These are phyloP conservation scores for Brassica nigra DNA, from an alignment of 345 rosid species.

Conservation along the genomic window DNA sequence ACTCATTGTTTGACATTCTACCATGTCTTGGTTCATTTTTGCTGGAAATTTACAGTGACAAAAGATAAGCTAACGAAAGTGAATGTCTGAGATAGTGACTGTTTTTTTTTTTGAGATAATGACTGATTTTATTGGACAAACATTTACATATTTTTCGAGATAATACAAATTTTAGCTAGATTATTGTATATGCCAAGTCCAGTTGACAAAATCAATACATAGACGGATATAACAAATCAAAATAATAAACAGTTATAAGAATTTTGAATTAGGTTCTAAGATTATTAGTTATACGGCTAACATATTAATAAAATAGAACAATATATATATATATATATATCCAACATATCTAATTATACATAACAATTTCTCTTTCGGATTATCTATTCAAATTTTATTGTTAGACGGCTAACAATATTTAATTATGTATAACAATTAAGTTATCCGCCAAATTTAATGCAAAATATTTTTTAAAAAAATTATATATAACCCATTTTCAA, in stretches of 20 bases:
- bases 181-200: background rate
- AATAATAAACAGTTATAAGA: too few relatives aligned
- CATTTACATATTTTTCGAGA: background rate
- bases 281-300: background rate
- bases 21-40: background rate
- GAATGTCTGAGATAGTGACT: conserved; percentile 43
- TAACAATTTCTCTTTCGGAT: too few relatives aligned
- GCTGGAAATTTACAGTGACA: conserved; percentile 51
- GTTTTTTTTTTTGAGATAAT: too few relatives aligned
- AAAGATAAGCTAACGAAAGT: conserved; percentile 40
- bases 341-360: background rate
- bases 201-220: background rate
- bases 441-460: background rate
- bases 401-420: background rate
- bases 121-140: conserved; percentile 53
- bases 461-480: too few relatives aligned
- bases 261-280: background rate
- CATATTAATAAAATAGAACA: background rate
- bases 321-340: too few relatives aligned
- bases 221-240: background rate
- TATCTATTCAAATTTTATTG: too few relatives aligned
- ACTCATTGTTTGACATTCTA: conserved; percentile 13
- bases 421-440: background rate
- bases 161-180: background rate
- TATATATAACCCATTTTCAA: background rate